Evolutionary conservation across 768 basidiomycete species (phyloP).

Genomic region (Candolleomyces aberdarensis): DNA sequence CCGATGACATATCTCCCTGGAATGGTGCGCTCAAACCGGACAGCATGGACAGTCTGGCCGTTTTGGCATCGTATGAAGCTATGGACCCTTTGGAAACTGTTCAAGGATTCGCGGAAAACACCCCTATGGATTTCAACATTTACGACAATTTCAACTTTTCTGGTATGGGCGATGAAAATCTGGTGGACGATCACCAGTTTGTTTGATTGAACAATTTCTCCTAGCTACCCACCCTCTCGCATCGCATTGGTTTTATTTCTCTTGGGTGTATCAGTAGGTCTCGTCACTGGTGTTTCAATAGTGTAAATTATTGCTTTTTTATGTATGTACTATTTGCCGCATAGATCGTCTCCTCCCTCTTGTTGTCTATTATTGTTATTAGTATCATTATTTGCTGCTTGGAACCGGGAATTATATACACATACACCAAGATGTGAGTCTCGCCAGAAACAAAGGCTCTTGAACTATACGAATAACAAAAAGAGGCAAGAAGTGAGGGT

Average conservation of each 20-base stretch:
- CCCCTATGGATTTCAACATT: slow-evolving; percentile 23
- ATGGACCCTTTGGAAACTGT: slow-evolving; percentile 14
- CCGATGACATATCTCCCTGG: not conserved
- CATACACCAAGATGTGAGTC: no score
- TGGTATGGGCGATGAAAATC: slow-evolving; percentile 22
- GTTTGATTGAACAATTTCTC: slow-evolving; percentile 11
- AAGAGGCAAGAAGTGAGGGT: no score
- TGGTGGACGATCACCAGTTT: slow-evolving; percentile 23
- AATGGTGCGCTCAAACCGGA: slow-evolving; percentile 10
- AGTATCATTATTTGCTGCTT: not conserved
- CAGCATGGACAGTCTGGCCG: slow-evolving; percentile 12
- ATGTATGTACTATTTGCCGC: not conserved
- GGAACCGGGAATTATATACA: not conserved
- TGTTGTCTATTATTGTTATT: slow-evolving; percentile 1
- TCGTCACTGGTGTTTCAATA: slow-evolving; percentile 4
- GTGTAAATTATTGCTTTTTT: slow-evolving; percentile 4
- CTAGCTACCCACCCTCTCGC: not conserved
- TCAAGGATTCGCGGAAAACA: slow-evolving; percentile 19
- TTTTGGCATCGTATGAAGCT: slow-evolving; percentile 19
- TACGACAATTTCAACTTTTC: slow-evolving; percentile 25
- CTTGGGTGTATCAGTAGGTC: not conserved
- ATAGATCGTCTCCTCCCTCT: not conserved
- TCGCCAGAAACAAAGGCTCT: not conserved
- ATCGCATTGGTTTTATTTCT: not conserved
- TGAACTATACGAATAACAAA: not conserved